Percentiles rank a stretch among this genome's conserved stretches.
Evolutionary conservation across 768 basidiomycete genomes (phyloP).

Genomic region (Wakefieldia striispora): DNA sequence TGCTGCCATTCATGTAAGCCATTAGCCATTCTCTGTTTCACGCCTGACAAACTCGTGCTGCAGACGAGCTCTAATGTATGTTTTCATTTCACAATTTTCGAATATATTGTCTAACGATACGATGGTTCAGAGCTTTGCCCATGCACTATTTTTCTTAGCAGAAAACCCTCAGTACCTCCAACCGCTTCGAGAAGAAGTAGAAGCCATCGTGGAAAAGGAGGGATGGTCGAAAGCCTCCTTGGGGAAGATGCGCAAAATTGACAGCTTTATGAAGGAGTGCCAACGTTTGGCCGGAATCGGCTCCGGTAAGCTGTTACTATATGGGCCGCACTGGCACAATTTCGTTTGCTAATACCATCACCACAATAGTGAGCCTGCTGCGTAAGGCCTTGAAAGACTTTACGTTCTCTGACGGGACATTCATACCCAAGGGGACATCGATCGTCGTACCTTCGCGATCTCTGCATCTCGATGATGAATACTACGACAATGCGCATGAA

Average conservation of each 20-base stretch:
- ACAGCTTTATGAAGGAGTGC: conserved; percentile 39
- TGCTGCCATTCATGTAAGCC: conserved; percentile 22
- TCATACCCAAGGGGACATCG: conserved; percentile 31
- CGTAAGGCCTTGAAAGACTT: conserved; percentile 15
- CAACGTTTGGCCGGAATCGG: conserved; percentile 28
- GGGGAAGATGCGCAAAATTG: conserved; percentile 32
- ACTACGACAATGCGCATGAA: conserved; percentile 29
- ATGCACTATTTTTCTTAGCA: conserved; percentile 36
- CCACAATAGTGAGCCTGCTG: conserved; percentile 23
- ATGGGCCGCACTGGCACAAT: too few relatives aligned
- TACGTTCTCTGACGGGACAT: conserved; percentile 36
- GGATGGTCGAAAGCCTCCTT: conserved; percentile 16
- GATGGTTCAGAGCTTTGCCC: conserved; percentile 23
- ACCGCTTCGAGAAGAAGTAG: too few relatives aligned
- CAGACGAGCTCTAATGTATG: too few relatives aligned
- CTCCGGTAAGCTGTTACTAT: conserved; percentile 19
- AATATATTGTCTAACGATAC: neutral
- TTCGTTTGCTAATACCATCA: neutral
- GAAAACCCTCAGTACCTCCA: conserved; percentile 4
- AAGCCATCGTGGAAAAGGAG: too few relatives aligned
- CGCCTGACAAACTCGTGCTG: too few relatives aligned
- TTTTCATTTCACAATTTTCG: neutral
- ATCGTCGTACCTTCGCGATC: conserved; percentile 23
- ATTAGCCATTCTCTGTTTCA: neutral
- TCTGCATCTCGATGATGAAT: conserved; percentile 15